Base-by-base conservation (phyloP, 2,329 filamentous ascomycete genomes). In the Alternaria tenuissima region DNA sequence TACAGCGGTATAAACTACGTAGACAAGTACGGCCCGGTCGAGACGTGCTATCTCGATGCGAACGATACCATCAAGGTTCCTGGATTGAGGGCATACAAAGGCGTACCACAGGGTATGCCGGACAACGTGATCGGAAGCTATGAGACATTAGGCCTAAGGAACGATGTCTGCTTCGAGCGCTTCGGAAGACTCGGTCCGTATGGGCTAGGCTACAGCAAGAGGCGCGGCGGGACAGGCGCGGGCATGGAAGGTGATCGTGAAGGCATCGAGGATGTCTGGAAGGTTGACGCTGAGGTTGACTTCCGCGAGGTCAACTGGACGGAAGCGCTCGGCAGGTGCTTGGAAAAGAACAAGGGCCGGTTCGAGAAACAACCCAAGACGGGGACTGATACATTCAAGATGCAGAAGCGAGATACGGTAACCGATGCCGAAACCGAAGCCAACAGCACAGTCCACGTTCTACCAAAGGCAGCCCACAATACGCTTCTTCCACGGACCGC, bases 141-240 rank as follows among this genome's bases (percentile, higher is more conserved):
- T 71, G 88, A 93, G 9, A 78, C 94, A 41, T 80, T 98, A 12
- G 90, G 89, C 0, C 81, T 98, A 36, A 87, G 91, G 18, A 88
- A 96, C 66, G 90, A 96, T 71, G 87, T 97, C 47, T 99, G 95
- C 80, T 97, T 97, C 74, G 95, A 99, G 68, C 87, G 95, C 2
- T 96, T 92, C 75, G 94, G 94, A 3, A 87, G 93, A 64, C 87
- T 95, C 30, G 94, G 92, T 0, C 91, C 94, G 0, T 99, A 99
- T 69, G 94, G 94, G 0, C 87, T 93, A 62, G 94, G 94, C 8
- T 98, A 98, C 77, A 92, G 91, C 32, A 82, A 86, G 34, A 88
- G 88, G 59, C 88, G 86, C 65, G 94, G 94, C 12, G 94, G 94
- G 2, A 88, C 91, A 26, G 93, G 94, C 5, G 89, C 91, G n/a